Base-by-base conservation (phyloP, 2,329 filamentous ascomycete species). In the Fusarium abutilonis region DNA sequence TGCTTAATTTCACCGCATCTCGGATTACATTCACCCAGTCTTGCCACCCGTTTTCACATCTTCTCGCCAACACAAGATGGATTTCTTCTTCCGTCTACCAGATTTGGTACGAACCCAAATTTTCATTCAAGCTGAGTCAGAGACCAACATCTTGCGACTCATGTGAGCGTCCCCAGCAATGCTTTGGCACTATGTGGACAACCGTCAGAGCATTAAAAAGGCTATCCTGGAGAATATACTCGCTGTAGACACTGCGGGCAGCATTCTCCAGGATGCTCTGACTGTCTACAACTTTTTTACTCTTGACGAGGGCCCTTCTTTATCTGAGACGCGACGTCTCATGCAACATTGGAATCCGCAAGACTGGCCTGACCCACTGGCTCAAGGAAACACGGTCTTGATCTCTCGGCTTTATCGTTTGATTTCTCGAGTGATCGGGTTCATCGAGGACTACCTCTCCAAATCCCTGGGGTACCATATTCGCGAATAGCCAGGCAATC, bases 201-300 rank as follows among this genome's bases (percentile, higher is more conserved):
- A 43, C 14, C 32, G 39, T 1, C 3, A 42, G 3, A 35, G 19
- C 4, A 36, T 60, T 6, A 26, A 26, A 4, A 35, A 9, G 10
- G n/a, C 9, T 2, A 44, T 44, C 2, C 34, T 51, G 11, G 11
- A 6, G 1, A 26, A 40, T 7, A 11, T 56, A 3, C n/a, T 44
- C 10, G 6, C 13, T n/a, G 13, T 28, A 1, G 44, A 50, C 10
- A 9, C 9, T 8, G 13, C 19, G 2, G 31, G 35, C 4, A 2
- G 11, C 13, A 23, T 50, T 9, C n/a, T 56, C 4, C 52, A 42
- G 7, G 52, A 58, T 17, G 55, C 52, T 9, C 29, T 50, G 10
- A 15, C 29, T 13, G 26, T 50, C 2, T 41, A 42, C 9, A 17
- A 17, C 8, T 41, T 42, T 2, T 21, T 36, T 6, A 14, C 23